These are phyloP conservation scores for Nitzschia sp. DNA, from an alignment of 108 stramenopile species.

Conservation along the genomic window DNA sequence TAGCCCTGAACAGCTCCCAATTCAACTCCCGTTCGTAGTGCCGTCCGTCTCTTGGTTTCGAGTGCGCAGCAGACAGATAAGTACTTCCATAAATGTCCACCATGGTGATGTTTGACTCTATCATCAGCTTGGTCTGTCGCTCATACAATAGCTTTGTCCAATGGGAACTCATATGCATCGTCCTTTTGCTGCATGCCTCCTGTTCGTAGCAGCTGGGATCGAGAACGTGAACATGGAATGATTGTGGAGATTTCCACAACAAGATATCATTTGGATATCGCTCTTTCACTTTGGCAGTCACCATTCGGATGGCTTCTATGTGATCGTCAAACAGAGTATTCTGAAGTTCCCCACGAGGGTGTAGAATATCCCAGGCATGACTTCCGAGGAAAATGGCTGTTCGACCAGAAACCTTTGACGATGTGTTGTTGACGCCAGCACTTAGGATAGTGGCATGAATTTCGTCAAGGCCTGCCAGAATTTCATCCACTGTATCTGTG, in stretches of 20 bases:
- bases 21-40: constrained; percentile 46
- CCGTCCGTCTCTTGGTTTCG: constrained; percentile 40
- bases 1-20: neutral
- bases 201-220: constrained; percentile 26
- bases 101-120: constrained; percentile 22
- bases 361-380: constrained; percentile 31
- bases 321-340: constrained; percentile 7
- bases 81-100: constrained; percentile 40
- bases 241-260: constrained; percentile 37
- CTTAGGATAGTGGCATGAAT: too few relatives aligned
- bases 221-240: constrained; percentile 37
- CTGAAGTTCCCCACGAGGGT: constrained; percentile 15
- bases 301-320: constrained; percentile 12
- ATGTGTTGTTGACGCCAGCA: too few relatives aligned
- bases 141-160: constrained; percentile 29
- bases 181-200: neutral
- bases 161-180: constrained; percentile 33
- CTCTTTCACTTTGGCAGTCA: constrained; percentile 2
- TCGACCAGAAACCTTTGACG: neutral
- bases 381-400: neutral
- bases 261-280: constrained; percentile 21
- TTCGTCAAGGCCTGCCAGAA: constrained; percentile 5
- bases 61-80: constrained; percentile 37
- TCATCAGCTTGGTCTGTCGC: constrained; percentile 20
- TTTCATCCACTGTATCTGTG: constrained; percentile 5